phyloP scores from a whole-genome alignment of 2,329 filamentous ascomycete species.

The Tolypocladium tropicale region DNA sequence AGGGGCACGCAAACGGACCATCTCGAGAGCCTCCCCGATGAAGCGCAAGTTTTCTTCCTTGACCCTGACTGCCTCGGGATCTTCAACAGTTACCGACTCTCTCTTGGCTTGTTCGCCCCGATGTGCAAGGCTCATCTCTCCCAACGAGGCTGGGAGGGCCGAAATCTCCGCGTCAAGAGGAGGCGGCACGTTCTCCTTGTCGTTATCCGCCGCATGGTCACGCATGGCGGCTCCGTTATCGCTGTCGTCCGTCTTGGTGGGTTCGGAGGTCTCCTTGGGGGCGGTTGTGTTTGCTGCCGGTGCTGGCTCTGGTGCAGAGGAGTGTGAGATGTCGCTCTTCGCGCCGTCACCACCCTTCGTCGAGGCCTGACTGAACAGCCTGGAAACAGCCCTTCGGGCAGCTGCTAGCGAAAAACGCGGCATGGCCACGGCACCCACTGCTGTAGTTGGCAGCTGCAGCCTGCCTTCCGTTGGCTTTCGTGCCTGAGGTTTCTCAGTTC shows the following conservation, averaged over 20 bases:
- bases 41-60: conserved; percentile 38
- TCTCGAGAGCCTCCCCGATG: conserved; percentile 77
- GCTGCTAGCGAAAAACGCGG: background rate
- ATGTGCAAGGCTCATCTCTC: background rate
- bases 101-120: background rate
- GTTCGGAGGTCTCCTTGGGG: background rate
- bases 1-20: conserved; percentile 48
- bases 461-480: background rate
- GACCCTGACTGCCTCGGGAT: conserved; percentile 20
- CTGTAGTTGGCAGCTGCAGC: background rate
- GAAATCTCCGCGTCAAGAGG: background rate
- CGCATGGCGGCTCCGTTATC: background rate
- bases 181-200: background rate
- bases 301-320: background rate
- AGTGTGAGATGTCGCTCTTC: background rate
- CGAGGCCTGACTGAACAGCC: background rate
- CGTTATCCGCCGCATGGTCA: background rate
- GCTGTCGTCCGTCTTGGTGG: background rate
- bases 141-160: background rate
- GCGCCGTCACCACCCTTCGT: background rate
- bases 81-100: conserved; percentile 2
- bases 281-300: background rate
- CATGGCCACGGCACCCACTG: background rate
- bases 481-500: background rate
- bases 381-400: background rate